Evolutionary conservation across 2,329 filamentous ascomycete genomes (phyloP).

Genomic region (Colletotrichum endophyticum): DNA sequence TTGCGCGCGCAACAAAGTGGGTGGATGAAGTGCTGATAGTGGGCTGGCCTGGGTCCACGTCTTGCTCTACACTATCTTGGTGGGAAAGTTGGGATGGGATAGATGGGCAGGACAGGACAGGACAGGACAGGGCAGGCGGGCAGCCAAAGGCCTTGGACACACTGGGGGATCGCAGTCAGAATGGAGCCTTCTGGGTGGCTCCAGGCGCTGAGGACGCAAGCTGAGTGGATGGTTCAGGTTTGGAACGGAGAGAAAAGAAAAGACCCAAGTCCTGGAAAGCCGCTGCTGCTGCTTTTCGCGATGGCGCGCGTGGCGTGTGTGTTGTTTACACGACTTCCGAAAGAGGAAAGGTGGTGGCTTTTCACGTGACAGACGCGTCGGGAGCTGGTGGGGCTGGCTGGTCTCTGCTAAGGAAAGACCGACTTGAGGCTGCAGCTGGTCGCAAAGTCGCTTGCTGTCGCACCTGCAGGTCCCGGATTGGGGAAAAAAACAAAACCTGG

Average conservation of each 20-base stretch:
- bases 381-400: neutral
- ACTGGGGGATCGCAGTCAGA: constrained; percentile 7
- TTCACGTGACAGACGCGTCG: constrained; percentile 20
- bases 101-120: neutral
- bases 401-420: constrained; percentile 2
- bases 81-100: neutral
- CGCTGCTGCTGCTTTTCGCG: constrained; percentile 10
- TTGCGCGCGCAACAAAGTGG: constrained; percentile 4
- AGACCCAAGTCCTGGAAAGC: neutral
- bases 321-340: constrained; percentile 23
- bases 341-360: neutral
- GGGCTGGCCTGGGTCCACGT: neutral
- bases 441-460: neutral
- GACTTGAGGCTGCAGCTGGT: neutral
- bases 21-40: neutral
- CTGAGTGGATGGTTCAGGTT: neutral
- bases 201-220: neutral
- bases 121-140: neutral
- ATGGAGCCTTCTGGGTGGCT: constrained; percentile 8
- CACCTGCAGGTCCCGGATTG: constrained; percentile 11
- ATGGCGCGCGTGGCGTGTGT: constrained; percentile 18
- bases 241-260: constrained; percentile 2
- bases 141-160: neutral
- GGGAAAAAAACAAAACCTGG: constrained; percentile 11
- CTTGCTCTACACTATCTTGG: neutral